phyloP scores from a whole-genome alignment of 2,329 filamentous ascomycete species.

The Neurospora crassa region DNA sequence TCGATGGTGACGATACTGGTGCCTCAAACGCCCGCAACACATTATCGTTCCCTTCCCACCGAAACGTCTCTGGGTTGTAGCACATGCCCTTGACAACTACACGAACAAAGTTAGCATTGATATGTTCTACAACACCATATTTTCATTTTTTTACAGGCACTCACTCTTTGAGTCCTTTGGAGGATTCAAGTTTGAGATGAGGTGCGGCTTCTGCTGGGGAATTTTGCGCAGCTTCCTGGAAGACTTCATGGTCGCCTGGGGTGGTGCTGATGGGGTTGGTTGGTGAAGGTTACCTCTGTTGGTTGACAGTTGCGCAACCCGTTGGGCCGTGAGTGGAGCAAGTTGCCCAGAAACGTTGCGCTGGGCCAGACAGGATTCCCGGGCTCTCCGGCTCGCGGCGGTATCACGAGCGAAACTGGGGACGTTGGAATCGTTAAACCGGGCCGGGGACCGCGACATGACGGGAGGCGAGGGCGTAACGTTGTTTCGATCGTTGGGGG shows the following conservation, averaged over 20 bases:
- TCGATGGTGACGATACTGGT: slow-evolving; percentile 44
- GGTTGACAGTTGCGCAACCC: slow-evolving; percentile 42
- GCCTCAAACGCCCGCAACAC: slow-evolving; percentile 69
- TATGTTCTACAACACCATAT: not conserved
- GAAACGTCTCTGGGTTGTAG: slow-evolving; percentile 78
- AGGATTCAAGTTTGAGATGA: slow-evolving; percentile 75
- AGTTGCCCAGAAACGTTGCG: slow-evolving; percentile 46
- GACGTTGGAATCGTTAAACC: slow-evolving; percentile 33
- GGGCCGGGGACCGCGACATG: slow-evolving; percentile 48
- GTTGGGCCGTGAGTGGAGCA: slow-evolving; percentile 44
- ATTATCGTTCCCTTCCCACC: slow-evolving; percentile 96
- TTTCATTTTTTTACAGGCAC: slow-evolving; percentile 21
- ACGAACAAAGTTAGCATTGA: slow-evolving; percentile 21
- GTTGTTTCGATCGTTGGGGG: slow-evolving; percentile 38
- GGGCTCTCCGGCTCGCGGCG: slow-evolving; percentile 53
- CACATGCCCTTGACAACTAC: slow-evolving; percentile 87
- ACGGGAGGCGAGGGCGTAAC: slow-evolving; percentile 38
- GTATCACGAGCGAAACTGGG: slow-evolving; percentile 59
- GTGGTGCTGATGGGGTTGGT: slow-evolving; percentile 24
- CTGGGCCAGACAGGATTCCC: slow-evolving; percentile 52
- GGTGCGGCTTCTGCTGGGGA: slow-evolving; percentile 64
- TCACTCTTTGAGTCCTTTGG: slow-evolving; percentile 73
- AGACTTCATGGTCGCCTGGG: slow-evolving; percentile 32
- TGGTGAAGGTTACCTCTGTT: slow-evolving; percentile 34
- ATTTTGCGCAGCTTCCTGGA: slow-evolving; percentile 47